A percentile compares a stretch with the other conserved stretches of the same genome.
Conservation (phyloP, 257 asterid species). For the Henckelia pumila region DNA sequence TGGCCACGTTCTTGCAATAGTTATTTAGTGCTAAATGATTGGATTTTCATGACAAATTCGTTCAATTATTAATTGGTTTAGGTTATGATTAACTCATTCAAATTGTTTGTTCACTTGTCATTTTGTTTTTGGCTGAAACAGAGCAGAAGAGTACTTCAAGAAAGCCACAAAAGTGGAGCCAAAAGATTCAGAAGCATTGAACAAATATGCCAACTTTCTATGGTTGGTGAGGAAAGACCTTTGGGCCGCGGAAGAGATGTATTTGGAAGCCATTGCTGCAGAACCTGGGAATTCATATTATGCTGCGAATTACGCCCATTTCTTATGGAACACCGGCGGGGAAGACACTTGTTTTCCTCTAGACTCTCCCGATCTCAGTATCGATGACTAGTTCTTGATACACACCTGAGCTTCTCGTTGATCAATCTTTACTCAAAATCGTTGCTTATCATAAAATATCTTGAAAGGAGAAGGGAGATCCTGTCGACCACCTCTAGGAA, state of each 20-base stretch:
- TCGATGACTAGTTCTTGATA: slow-evolving; percentile 22
- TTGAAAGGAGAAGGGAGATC: background rate
- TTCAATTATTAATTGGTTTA: background rate
- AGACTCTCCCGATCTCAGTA: slow-evolving; percentile 35
- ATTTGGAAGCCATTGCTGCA: slow-evolving; percentile 64
- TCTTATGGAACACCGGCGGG: slow-evolving; percentile 92
- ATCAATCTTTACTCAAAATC: background rate
- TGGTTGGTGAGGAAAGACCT: slow-evolving; percentile 79
- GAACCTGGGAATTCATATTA: slow-evolving; percentile 74
- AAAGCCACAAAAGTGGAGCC: slow-evolving; percentile 74
- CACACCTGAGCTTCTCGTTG: background rate
- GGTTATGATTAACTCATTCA: background rate
- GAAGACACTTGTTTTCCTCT: slow-evolving; percentile 97
- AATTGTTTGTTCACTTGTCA: slow-evolving; percentile 13
- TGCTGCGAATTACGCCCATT: slow-evolving; percentile 84
- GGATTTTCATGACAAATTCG: background rate
- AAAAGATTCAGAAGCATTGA: slow-evolving; percentile 83
- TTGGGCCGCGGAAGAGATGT: slow-evolving; percentile 87
- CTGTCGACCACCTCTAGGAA: background rate
- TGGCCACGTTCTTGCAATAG: background rate
- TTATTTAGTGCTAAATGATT: background rate
- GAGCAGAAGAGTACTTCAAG: slow-evolving; percentile 95
- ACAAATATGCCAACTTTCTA: slow-evolving; percentile 84
- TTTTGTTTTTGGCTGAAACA: slow-evolving; percentile 32
- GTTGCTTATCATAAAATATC: background rate